These are phyloP conservation scores for Lecanosticta acicola DNA, from an alignment of 2,329 filamentous ascomycete species.

Conservation along the genomic window DNA sequence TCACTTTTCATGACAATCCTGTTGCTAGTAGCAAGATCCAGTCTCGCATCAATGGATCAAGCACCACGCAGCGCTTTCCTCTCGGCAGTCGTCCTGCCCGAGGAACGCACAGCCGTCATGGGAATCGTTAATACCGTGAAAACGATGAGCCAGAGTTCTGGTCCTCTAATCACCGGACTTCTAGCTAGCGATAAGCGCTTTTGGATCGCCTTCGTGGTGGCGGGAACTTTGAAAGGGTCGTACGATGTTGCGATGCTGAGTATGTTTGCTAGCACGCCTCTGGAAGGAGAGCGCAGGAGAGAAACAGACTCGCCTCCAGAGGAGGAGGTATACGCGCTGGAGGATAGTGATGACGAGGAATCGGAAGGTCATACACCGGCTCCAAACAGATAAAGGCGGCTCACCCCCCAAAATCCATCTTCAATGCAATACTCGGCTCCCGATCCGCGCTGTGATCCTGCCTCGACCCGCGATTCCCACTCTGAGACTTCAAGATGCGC, in stretches of 20 bases:
- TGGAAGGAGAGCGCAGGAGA: conserved; percentile 5
- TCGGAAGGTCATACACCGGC: background rate
- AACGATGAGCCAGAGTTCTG: conserved; percentile 57
- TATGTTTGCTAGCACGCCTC: conserved; percentile 22
- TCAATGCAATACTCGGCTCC: conserved; percentile 79
- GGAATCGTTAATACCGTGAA: conserved; percentile 65
- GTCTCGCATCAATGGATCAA: conserved; percentile 63
- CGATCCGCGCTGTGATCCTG: conserved; percentile 42
- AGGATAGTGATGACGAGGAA: background rate
- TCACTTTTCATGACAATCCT: conserved; percentile 51
- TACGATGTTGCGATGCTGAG: conserved; percentile 32
- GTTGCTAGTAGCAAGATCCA: conserved; percentile 58
- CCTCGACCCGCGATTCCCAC: conserved; percentile 39
- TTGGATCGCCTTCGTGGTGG: conserved; percentile 59
- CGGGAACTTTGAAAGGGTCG: conserved; percentile 57
- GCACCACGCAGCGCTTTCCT: conserved; percentile 66
- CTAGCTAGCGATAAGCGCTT: conserved; percentile 53
- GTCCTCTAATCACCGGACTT: conserved; percentile 60
- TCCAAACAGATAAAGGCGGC: background rate
- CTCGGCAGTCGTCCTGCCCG: conserved; percentile 57
- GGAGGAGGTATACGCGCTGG: background rate
- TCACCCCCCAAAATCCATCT: conserved; percentile 69
- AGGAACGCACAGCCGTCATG: conserved; percentile 66
- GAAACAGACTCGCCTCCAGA: background rate
- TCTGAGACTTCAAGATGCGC: conserved; percentile 51